Percentiles rank a stretch among this genome's conserved stretches.
Evolutionary conservation across 140 eudicot species (phyloP).

Genomic region (Flaveria floridana): DNA sequence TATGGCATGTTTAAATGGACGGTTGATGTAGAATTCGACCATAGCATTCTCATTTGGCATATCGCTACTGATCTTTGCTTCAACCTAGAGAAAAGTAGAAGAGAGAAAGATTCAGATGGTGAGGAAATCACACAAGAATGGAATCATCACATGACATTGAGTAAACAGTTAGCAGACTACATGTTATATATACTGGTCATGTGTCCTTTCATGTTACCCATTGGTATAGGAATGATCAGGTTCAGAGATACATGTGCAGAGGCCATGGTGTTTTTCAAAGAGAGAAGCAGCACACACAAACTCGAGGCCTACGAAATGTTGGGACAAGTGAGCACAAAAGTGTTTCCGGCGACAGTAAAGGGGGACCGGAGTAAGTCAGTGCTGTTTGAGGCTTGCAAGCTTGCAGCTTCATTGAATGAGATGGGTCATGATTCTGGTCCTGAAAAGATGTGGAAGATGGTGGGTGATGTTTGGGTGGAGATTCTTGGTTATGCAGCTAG

Average conservation of each 20-base stretch:
- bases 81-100: constrained; percentile 21
- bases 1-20: constrained; percentile 32
- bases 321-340: constrained; percentile 35
- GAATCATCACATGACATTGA: constrained; percentile 24
- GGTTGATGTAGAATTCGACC: constrained; percentile 46
- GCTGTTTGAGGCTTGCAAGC: constrained; percentile 59
- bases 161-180: constrained; percentile 43
- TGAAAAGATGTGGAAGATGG: constrained; percentile 46
- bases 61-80: constrained; percentile 52
- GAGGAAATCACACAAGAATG: constrained; percentile 21
- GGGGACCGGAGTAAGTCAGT: constrained; percentile 60
- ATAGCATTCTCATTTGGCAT: constrained; percentile 54
- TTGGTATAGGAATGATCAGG: constrained; percentile 47
- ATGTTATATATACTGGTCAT: constrained; percentile 44
- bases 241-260: constrained; percentile 50
- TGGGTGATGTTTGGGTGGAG: constrained; percentile 56
- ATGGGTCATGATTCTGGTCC: constrained; percentile 14
- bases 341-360: constrained; percentile 37
- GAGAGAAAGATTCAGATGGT: constrained; percentile 17
- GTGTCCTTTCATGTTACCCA: constrained; percentile 53
- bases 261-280: constrained; percentile 31
- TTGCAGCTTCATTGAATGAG: constrained; percentile 36
- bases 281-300: constrained; percentile 24
- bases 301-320: constrained; percentile 31
- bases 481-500: constrained; percentile 52